Evolutionary conservation across 768 basidiomycete species (phyloP).

Genomic region (Serendipita indica): DNA sequence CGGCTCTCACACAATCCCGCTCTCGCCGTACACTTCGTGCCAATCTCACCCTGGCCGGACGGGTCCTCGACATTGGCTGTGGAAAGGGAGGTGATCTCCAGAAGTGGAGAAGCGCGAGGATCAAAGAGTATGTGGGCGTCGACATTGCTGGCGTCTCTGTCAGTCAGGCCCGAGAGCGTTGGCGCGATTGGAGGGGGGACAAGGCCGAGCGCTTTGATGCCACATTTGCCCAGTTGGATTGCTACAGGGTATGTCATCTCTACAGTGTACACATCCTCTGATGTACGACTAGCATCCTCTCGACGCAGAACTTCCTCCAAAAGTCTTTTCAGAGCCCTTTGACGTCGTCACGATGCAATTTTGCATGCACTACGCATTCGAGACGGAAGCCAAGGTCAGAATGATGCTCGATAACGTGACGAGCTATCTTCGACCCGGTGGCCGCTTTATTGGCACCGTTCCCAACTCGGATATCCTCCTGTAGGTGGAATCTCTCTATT

Average conservation of each 20-base stretch:
- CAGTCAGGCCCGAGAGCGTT: conserved; percentile 66
- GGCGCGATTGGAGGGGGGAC: conserved; percentile 35
- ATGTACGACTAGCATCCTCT: not conserved
- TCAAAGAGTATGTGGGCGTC: conserved; percentile 64
- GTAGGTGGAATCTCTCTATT: conserved; percentile 33
- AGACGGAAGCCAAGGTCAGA: conserved; percentile 69
- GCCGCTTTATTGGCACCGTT: conserved; percentile 93
- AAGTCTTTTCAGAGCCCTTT: conserved; percentile 35
- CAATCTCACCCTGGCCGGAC: conserved; percentile 29
- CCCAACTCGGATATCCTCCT: conserved; percentile 75
- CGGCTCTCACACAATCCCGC: conserved; percentile 36
- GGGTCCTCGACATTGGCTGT: conserved; percentile 91
- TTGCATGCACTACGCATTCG: conserved; percentile 99
- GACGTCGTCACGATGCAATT: conserved; percentile 98
- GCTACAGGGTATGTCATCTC: conserved; percentile 41
- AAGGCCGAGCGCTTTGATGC: conserved; percentile 49
- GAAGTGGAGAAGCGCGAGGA: conserved; percentile 84
- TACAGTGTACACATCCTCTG: not conserved
- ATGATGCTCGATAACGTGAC: conserved; percentile 89
- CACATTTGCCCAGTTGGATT: conserved; percentile 73
- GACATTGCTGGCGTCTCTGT: conserved; percentile 85
- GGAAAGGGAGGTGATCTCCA: conserved; percentile 97
- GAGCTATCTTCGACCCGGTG: conserved; percentile 63
- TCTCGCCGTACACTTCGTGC: conserved; percentile 16
- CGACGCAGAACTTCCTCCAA: not conserved